These are phyloP conservation scores for Byssothecium circinans DNA, from an alignment of 2,329 filamentous ascomycete species.

Conservation along the genomic window DNA sequence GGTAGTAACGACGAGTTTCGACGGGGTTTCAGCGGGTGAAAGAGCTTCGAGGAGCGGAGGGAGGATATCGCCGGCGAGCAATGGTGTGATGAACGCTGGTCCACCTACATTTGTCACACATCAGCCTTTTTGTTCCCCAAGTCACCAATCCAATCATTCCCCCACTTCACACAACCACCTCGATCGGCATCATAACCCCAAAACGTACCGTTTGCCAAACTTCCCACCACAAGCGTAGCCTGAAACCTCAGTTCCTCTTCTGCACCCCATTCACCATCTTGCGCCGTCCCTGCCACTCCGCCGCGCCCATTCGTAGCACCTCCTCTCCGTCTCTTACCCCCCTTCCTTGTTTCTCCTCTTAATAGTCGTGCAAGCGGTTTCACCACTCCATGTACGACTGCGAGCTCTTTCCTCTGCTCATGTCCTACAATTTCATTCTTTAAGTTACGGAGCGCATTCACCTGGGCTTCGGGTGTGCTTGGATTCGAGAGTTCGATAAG, in stretches of 20 bases:
- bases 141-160: background rate
- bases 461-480: conserved; percentile 43
- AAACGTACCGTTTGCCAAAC: conserved; percentile 75
- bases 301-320: conserved; percentile 14
- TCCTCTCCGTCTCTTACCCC: conserved; percentile 54
- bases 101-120: conserved; percentile 61
- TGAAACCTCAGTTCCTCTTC: conserved; percentile 73
- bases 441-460: conserved; percentile 66
- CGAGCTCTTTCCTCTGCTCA: conserved; percentile 79
- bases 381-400: conserved; percentile 70
- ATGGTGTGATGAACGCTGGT: conserved; percentile 72
- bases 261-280: conserved; percentile 50
- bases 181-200: background rate
- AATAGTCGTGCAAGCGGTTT: conserved; percentile 61
- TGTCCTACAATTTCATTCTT: conserved; percentile 93
- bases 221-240: conserved; percentile 80
- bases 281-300: conserved; percentile 22
- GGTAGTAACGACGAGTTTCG: conserved; percentile 70
- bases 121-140: conserved; percentile 15
- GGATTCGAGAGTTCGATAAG: conserved; percentile 44
- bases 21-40: conserved; percentile 65
- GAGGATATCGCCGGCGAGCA: conserved; percentile 70
- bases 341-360: conserved; percentile 46
- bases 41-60: conserved; percentile 70
- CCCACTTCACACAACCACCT: background rate